phyloP scores from a whole-genome alignment of 768 basidiomycete species.

The Rhizopogon salebrosus region DNA sequence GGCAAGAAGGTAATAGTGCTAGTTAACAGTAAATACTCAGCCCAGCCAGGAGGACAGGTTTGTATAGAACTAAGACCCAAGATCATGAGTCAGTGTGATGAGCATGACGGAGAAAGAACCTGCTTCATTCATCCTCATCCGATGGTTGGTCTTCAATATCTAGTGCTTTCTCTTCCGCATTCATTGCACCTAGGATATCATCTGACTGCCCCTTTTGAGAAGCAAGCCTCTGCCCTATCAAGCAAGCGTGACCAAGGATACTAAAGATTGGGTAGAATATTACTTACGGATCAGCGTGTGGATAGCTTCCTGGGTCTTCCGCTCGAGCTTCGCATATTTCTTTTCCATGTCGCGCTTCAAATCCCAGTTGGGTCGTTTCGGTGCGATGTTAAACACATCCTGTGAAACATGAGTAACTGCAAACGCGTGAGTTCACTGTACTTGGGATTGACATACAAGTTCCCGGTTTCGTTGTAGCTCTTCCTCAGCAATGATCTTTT shows the following conservation, averaged over 20 bases:
- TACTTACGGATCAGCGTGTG: constrained; percentile 87
- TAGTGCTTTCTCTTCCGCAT: constrained; percentile 59
- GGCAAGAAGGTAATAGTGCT: background rate
- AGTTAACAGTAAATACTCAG: background rate
- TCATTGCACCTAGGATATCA: constrained; percentile 81
- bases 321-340: constrained; percentile 82
- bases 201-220: constrained; percentile 76
- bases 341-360: constrained; percentile 91
- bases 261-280: background rate
- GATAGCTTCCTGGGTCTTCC: constrained; percentile 88
- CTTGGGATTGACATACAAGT: constrained; percentile 49
- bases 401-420: constrained; percentile 24
- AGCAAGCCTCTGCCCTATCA: constrained; percentile 72
- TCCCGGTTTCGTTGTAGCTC: constrained; percentile 82
- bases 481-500: constrained; percentile 82
- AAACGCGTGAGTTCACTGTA: background rate
- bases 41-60: background rate
- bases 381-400: constrained; percentile 97
- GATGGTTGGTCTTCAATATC: constrained; percentile 47
- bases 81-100: background rate
- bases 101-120: background rate
- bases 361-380: constrained; percentile 96
- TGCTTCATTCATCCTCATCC: constrained; percentile 56
- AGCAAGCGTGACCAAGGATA: constrained; percentile 2
- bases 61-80: background rate